Evolutionary conservation across 2,329 filamentous ascomycete genomes (phyloP).

Genomic region (Metarhizium sp.): DNA sequence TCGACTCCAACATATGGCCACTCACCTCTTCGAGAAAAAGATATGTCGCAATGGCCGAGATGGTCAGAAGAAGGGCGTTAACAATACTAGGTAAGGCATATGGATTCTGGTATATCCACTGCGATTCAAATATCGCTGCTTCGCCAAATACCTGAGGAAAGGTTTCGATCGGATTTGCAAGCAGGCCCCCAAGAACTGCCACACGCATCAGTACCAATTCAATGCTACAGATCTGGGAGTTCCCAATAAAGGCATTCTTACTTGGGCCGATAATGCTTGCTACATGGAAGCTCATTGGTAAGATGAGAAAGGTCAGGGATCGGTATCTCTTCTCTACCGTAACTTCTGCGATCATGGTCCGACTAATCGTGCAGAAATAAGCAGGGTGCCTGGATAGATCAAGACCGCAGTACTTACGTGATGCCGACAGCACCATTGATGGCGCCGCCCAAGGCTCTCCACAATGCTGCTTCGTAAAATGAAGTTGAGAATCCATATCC

Average conservation of each 20-base stretch:
- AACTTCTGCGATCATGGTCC: slow-evolving; percentile 40
- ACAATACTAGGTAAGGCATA: slow-evolving; percentile 63
- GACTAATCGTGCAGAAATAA: slow-evolving; percentile 16
- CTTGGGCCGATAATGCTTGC: slow-evolving; percentile 35
- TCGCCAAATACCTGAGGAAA: slow-evolving; percentile 56
- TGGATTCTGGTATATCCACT: slow-evolving; percentile 57
- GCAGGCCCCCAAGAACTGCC: slow-evolving; percentile 50
- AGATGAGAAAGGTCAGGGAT: slow-evolving; percentile 35
- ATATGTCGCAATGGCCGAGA: slow-evolving; percentile 44
- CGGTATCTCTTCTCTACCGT: slow-evolving; percentile 38
- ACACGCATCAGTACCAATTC: slow-evolving; percentile 3
- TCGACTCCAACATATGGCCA: background rate
- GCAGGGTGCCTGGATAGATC: background rate
- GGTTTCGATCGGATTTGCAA: slow-evolving; percentile 55
- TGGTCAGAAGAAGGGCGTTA: slow-evolving; percentile 50
- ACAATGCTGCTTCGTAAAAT: slow-evolving; percentile 55
- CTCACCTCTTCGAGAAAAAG: slow-evolving; percentile 57
- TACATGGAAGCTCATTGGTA: slow-evolving; percentile 39
- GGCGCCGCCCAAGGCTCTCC: slow-evolving; percentile 54
- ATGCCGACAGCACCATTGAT: slow-evolving; percentile 41
- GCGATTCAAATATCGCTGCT: slow-evolving; percentile 46
- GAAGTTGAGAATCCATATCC: slow-evolving; percentile 64
- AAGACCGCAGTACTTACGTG: slow-evolving; percentile 24
- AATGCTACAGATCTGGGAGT: background rate
- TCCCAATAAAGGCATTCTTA: slow-evolving; percentile 11